Evolutionary conservation across 139 green algal genomes (phyloP).

Genomic region (Volvox africanus): DNA sequence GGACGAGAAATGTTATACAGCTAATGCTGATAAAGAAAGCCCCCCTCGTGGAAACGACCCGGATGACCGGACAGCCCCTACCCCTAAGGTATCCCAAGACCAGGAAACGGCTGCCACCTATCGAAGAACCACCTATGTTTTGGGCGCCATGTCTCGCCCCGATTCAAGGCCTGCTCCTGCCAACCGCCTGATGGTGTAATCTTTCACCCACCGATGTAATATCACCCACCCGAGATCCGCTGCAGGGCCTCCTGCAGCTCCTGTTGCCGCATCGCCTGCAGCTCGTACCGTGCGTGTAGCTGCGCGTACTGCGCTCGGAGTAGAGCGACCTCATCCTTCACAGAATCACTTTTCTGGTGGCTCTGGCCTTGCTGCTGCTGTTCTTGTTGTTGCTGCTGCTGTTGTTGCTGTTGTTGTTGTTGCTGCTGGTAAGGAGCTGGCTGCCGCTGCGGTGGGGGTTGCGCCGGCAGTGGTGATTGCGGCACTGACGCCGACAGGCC

Average conservation of each 20-base stretch:
- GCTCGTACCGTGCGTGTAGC: conserved; percentile 7
- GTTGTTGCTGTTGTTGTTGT: neutral
- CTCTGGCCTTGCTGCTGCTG: neutral
- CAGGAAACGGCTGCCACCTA: too few relatives aligned
- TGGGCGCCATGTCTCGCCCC: too few relatives aligned
- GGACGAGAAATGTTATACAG: too few relatives aligned
- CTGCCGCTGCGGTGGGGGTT: neutral
- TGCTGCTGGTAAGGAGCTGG: neutral
- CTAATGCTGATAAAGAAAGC: too few relatives aligned
- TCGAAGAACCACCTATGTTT: too few relatives aligned
- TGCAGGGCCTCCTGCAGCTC: conserved; percentile 30
- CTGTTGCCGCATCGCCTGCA: conserved; percentile 23
- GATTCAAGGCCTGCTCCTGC: too few relatives aligned
- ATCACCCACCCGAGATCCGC: conserved; percentile 13
- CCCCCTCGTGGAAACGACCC: too few relatives aligned
- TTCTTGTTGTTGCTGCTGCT: neutral
- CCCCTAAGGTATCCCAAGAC: too few relatives aligned
- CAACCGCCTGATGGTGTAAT: too few relatives aligned
- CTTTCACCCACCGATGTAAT: too few relatives aligned
- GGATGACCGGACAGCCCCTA: too few relatives aligned
- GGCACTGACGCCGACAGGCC: neutral
- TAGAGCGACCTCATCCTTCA: neutral
- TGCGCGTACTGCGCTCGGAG: conserved; percentile 28
- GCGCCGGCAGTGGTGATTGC: neutral
- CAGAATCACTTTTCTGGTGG: neutral